Conservation (phyloP, 495 filamentous ascomycete species). For the Pseudotulostoma volvatum region DNA sequence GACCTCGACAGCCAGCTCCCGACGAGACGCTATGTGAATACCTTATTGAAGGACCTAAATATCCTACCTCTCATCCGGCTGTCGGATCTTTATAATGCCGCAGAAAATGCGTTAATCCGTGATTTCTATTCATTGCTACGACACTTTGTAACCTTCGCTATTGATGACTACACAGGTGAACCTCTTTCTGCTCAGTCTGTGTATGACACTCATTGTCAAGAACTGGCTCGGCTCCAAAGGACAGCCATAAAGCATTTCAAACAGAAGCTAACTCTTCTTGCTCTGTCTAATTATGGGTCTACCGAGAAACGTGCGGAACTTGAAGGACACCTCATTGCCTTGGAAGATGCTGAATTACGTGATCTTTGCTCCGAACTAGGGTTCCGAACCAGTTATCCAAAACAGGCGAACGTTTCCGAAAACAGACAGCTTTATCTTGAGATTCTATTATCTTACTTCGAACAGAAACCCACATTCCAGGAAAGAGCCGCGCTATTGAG, state of each 20-base stretch:
- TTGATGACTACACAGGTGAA: slow-evolving; percentile 78
- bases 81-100: slow-evolving; percentile 59
- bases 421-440: slow-evolving; percentile 60
- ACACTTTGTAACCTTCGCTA: slow-evolving; percentile 75
- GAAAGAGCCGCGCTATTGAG: slow-evolving; percentile 53
- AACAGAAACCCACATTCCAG: slow-evolving; percentile 69
- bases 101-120: slow-evolving; percentile 60
- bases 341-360: slow-evolving; percentile 58
- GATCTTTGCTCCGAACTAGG: slow-evolving; percentile 55
- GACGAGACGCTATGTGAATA: slow-evolving; percentile 85
- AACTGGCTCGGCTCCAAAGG: slow-evolving; percentile 66
- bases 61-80: slow-evolving; percentile 66
- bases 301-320: slow-evolving; percentile 68
- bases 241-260: slow-evolving; percentile 71
- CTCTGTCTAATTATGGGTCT: slow-evolving; percentile 80
- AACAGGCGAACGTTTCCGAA: slow-evolving; percentile 40
- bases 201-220: slow-evolving; percentile 61
- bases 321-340: slow-evolving; percentile 51
- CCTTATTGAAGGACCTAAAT: slow-evolving; percentile 79
- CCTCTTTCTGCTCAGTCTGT: slow-evolving; percentile 55
- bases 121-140: slow-evolving; percentile 64
- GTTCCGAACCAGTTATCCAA: slow-evolving; percentile 65
- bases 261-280: slow-evolving; percentile 76
- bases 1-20: slow-evolving; percentile 89
- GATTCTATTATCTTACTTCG: slow-evolving; percentile 57